phyloP scores from a whole-genome alignment of 352 stramenopile species.

The Globisporangium carolinianum region DNA sequence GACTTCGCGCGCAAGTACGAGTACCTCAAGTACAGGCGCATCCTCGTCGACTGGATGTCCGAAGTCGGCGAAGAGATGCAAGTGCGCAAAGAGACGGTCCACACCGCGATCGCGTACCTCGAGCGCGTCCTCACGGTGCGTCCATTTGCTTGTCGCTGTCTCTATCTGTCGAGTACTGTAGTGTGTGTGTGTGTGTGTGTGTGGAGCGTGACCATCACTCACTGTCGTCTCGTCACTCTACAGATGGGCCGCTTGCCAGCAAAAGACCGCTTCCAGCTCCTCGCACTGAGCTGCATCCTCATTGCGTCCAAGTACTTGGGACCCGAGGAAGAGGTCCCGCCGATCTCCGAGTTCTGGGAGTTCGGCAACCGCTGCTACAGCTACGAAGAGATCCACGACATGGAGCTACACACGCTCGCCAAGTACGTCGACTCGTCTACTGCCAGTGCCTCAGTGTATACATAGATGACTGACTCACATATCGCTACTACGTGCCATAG shows the following conservation, averaged over 20 bases:
- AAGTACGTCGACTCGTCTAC: constrained; percentile 21
- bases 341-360: constrained; percentile 79
- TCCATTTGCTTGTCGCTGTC: neutral
- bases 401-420: constrained; percentile 52
- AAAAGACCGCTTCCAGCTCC: constrained; percentile 76
- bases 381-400: constrained; percentile 73
- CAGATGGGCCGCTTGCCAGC: constrained; percentile 38
- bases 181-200: no score
- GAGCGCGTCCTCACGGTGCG: constrained; percentile 54
- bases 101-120: constrained; percentile 77
- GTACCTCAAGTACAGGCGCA: constrained; percentile 78
- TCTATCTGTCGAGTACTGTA: no score
- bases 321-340: constrained; percentile 73
- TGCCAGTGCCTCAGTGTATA: neutral
- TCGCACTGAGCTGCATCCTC: constrained; percentile 74
- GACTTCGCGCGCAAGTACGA: constrained; percentile 73
- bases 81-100: constrained; percentile 75
- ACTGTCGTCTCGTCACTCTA: neutral
- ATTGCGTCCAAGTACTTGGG: constrained; percentile 78
- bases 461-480: constrained; percentile 8
- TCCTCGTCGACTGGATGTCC: constrained; percentile 82
- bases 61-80: constrained; percentile 82
- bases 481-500: constrained; percentile 20
- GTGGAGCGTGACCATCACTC: no score
- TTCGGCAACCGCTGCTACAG: constrained; percentile 83